Percentiles rank a stretch among this genome's conserved stretches.
These are phyloP conservation scores for Paramyrothecium roridum DNA, from an alignment of 2,329 filamentous ascomycete species.

Conservation along the genomic window DNA sequence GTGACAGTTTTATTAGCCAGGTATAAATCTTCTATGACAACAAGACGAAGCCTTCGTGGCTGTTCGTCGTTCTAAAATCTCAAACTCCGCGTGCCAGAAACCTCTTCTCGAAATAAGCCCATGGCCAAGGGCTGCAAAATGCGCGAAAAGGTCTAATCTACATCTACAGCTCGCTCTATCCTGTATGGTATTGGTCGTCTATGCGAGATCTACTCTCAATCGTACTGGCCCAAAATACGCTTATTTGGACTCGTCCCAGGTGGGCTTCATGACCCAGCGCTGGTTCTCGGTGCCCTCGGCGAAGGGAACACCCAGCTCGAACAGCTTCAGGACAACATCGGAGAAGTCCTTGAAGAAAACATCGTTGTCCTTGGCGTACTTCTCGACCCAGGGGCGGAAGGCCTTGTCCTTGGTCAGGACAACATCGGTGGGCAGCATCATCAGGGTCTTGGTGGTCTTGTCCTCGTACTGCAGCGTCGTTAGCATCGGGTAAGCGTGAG, in stretches of 20 bases:
- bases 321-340: constrained; percentile 73
- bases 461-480: constrained; percentile 67
- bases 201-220: neutral
- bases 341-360: constrained; percentile 93
- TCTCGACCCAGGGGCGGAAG: constrained; percentile 76
- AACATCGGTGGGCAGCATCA: constrained; percentile 97
- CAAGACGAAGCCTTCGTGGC: neutral
- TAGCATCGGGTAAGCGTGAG: too few relatives aligned
- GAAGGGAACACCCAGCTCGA: constrained; percentile 94
- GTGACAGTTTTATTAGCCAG: neutral
- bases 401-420: constrained; percentile 83
- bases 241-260: constrained; percentile 28
- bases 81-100: neutral
- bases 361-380: constrained; percentile 88
- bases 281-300: constrained; percentile 54
- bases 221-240: neutral
- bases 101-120: neutral
- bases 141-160: neutral
- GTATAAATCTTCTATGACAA: neutral
- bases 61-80: neutral
- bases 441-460: constrained; percentile 79
- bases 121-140: neutral
- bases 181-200: neutral
- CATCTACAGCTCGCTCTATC: neutral
- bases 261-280: constrained; percentile 63